phyloP scores from a whole-genome alignment of 257 asterid species.

The Salvia miltiorrhiza region DNA sequence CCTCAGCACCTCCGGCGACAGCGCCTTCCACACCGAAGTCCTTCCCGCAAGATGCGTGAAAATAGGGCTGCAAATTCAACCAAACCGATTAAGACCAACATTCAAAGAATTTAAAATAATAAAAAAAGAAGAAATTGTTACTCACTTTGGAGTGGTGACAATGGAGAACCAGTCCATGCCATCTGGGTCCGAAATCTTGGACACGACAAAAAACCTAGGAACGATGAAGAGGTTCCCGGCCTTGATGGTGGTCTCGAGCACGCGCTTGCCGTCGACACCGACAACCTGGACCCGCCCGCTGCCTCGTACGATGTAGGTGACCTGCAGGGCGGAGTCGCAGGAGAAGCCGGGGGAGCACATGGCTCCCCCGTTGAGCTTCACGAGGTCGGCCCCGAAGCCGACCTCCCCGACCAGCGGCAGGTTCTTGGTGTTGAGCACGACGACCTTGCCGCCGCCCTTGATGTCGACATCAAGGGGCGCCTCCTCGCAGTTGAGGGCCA shows the following conservation, averaged over 20 bases:
- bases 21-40: constrained; percentile 59
- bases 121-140: background rate
- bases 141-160: constrained; percentile 71
- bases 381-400: constrained; percentile 72
- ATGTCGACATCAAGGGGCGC: constrained; percentile 74
- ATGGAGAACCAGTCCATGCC: constrained; percentile 90
- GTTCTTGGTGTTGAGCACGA: constrained; percentile 63
- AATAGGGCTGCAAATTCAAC: constrained; percentile 38
- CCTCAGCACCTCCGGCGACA: constrained; percentile 60
- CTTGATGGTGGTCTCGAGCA: constrained; percentile 49
- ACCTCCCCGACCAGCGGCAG: constrained; percentile 69
- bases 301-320: constrained; percentile 64
- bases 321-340: constrained; percentile 68
- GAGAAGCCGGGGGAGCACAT: constrained; percentile 82
- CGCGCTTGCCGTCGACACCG: constrained; percentile 64
- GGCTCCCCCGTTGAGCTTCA: constrained; percentile 46
- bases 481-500: constrained; percentile 63
- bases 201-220: constrained; percentile 67
- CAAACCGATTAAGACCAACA: background rate
- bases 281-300: constrained; percentile 72
- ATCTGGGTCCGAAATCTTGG: constrained; percentile 61
- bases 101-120: background rate
- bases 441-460: constrained; percentile 65
- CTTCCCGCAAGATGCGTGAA: constrained; percentile 67
- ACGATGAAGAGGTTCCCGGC: constrained; percentile 71